Conservation (phyloP, 2,329 filamentous ascomycete species). For the Fusarium hostae region DNA sequence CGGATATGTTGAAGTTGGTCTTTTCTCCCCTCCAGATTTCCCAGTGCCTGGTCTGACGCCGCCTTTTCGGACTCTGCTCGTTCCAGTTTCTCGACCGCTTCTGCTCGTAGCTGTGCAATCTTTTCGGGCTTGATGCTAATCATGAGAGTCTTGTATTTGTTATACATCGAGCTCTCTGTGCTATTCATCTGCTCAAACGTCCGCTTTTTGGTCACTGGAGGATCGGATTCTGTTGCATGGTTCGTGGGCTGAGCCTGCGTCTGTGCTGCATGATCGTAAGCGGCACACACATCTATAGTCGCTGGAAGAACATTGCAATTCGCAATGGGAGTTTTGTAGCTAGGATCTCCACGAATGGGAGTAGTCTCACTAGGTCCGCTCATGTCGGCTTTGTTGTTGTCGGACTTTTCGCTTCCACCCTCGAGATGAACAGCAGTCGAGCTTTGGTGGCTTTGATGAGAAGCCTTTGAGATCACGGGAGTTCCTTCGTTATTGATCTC, state of each 20-base stretch:
- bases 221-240: rapidly evolving
- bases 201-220: not conserved
- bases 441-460: not conserved
- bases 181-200: not conserved
- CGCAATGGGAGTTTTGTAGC: rapidly evolving
- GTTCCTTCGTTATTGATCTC: rapidly evolving
- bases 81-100: not conserved
- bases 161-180: rapidly evolving
- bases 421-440: not conserved
- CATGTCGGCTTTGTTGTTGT: not conserved
- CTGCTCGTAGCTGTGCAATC: not conserved
- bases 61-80: not conserved
- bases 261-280: not conserved
- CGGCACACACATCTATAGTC: rapidly evolving
- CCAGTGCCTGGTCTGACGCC: not conserved
- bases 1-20: not conserved
- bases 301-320: rapidly evolving
- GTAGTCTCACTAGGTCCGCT: rapidly evolving
- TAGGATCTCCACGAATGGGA: rapidly evolving
- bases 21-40: not conserved
- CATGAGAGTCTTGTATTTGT: not conserved
- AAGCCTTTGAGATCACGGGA: rapidly evolving
- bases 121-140: rapidly evolving
- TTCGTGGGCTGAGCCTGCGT: not conserved
- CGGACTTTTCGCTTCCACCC: too few relatives aligned